Evolutionary conservation across 768 basidiomycete genomes (phyloP).

Genomic region (Tulasnella sp.): DNA sequence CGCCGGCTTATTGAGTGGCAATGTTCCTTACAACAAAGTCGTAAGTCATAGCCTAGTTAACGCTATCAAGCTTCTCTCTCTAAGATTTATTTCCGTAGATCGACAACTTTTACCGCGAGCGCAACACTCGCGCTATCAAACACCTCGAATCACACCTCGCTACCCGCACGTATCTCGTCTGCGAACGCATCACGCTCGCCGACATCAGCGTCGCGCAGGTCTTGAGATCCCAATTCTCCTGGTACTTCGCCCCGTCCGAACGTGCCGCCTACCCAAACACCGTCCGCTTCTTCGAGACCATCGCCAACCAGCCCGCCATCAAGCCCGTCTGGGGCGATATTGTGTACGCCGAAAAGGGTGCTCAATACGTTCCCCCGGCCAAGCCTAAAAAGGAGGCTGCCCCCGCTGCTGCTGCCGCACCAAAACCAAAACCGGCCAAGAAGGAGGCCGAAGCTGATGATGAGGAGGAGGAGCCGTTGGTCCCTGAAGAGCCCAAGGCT

Average conservation of each 20-base stretch:
- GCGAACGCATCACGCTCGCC: conserved; percentile 91
- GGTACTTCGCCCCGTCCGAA: conserved; percentile 58
- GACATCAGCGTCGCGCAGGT: conserved; percentile 75
- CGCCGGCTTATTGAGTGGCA: conserved; percentile 44
- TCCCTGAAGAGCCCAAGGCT: conserved; percentile 78
- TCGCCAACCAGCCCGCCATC: conserved; percentile 71
- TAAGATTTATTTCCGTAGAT: conserved; percentile 41
- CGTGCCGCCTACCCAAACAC: conserved; percentile 70
- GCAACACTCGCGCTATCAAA: conserved; percentile 53
- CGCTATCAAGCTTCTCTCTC: too few relatives aligned
- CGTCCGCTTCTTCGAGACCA: conserved; percentile 80
- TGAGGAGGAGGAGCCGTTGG: conserved; percentile 59
- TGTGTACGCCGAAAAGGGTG: conserved; percentile 61
- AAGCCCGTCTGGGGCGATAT: conserved; percentile 48
- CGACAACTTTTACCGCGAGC: conserved; percentile 54
- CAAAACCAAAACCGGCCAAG: conserved; percentile 39
- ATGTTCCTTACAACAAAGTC: conserved; percentile 72
- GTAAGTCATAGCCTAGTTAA: conserved; percentile 45
- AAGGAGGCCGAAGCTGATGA: conserved; percentile 58
- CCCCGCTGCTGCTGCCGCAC: not conserved
- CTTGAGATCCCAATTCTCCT: conserved; percentile 50
- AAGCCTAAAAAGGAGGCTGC: conserved; percentile 39
- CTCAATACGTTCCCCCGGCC: conserved; percentile 61
- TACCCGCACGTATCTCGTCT: conserved; percentile 83
- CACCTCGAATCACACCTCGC: conserved; percentile 71